These are phyloP conservation scores for Aspergillus sp. DNA, from an alignment of 2,329 filamentous ascomycete species.

Conservation along the genomic window DNA sequence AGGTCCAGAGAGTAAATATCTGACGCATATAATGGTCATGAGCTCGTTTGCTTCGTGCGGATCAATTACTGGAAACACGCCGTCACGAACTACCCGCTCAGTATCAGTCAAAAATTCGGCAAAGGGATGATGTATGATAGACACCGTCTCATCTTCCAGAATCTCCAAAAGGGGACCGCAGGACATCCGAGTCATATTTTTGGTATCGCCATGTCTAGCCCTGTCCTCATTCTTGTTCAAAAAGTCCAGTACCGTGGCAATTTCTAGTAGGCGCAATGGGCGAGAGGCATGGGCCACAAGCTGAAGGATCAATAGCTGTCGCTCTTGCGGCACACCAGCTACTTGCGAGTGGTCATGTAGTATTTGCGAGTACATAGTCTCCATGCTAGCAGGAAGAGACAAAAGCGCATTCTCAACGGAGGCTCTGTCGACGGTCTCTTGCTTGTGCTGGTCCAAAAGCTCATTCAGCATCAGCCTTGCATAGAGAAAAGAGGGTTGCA, in stretches of 20 bases:
- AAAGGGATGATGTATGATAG: conserved; percentile 54
- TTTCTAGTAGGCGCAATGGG: conserved; percentile 50
- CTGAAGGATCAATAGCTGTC: conserved; percentile 48
- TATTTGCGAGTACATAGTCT: conserved; percentile 47
- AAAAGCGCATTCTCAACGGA: conserved; percentile 33
- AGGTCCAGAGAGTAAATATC: neutral
- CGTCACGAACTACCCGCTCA: neutral
- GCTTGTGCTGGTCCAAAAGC: neutral
- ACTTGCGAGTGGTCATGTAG: conserved; percentile 42
- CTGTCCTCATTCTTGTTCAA: conserved; percentile 14
- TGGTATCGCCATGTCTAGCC: conserved; percentile 29
- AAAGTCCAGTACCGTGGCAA: conserved; percentile 36
- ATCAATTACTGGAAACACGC: neutral
- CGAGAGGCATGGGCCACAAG: conserved; percentile 50
- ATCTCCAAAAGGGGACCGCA: conserved; percentile 52
- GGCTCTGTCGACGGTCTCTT: neutral
- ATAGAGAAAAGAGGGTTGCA: neutral
- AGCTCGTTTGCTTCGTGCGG: neutral
- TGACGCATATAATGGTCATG: neutral
- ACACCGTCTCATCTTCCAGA: conserved; percentile 51
- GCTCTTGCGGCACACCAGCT: conserved; percentile 35
- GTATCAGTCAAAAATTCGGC: conserved; percentile 51
- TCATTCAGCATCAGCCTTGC: neutral
- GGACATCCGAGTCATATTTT: conserved; percentile 40
- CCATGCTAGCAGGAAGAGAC: conserved; percentile 42